Percentiles rank a stretch among this genome's conserved stretches.
Conservation (phyloP, 306 rosid genomes). For the Ochetophila trinervis region DNA sequence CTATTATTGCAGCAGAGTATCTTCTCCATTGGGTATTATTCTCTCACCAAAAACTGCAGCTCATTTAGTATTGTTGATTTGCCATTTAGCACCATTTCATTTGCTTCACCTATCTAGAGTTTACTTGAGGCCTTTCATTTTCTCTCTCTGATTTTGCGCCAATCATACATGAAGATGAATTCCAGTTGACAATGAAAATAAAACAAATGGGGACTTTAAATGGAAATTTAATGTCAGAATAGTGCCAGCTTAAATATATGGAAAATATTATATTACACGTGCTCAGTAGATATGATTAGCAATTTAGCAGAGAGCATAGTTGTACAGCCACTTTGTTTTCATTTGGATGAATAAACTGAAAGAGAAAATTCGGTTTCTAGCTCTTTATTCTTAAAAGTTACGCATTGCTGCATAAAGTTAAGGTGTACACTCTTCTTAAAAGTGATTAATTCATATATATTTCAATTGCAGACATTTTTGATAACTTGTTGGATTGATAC, state of each 20-base stretch:
- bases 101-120: background rate
- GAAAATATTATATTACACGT: too few species aligned
- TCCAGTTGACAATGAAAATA: background rate
- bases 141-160: background rate
- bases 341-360: too few species aligned
- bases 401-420: background rate
- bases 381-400: too few species aligned
- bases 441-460: background rate
- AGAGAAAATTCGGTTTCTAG: too few species aligned
- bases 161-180: conserved; percentile 1
- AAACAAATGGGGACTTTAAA: background rate
- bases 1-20: conserved; percentile 87
- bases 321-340: too few species aligned
- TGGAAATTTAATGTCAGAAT: background rate
- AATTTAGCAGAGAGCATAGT: too few species aligned
- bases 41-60: conserved; percentile 6
- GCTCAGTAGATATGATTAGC: too few species aligned
- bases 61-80: background rate
- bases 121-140: too few species aligned
- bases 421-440: too few species aligned
- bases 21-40: conserved; percentile 76
- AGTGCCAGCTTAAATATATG: background rate
- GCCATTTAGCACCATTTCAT: background rate
- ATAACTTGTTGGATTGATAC: background rate
- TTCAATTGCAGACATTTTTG: background rate